Evolutionary conservation across 1,284 basidiomycete genomes (phyloP), one percentile per base, ranked within the genome.

Genomic region (Apiotrichum gracile): DNA sequence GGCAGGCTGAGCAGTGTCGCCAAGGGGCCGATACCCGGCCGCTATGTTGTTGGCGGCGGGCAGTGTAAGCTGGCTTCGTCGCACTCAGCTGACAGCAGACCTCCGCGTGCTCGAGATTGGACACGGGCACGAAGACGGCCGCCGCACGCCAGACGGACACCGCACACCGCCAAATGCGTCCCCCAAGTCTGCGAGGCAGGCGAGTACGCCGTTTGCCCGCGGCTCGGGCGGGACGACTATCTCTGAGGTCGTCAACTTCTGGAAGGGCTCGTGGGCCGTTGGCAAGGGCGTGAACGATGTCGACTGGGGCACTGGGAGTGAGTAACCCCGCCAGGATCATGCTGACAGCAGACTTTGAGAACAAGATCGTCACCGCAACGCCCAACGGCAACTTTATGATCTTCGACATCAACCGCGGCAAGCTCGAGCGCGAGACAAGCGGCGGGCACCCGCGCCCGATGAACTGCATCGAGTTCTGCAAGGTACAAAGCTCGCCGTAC

Each of bases 301-400:
- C 16, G 85, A 82, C 33, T 92, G 89, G 89, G 86, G 84, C 34
- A 79, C 81, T 57, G 86, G 84, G 51, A 73, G 88, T 90, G 65
- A 63, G 85, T 81, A 6, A 27, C 37, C n/a, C n/a, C 24, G 7
- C 6, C 7, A 3, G 25, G 26, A 13, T n/a, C 25, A 16, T 19
- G 24, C 49, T 48, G 48, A 53, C 29, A 10, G 12, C 49, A 91
- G 88, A 73, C 13, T 88, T 83, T 72, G 83, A 79, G 63, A 84
- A 83, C 68, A 91, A 91, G 75, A 82, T 92, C 49, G 73, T 90
- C 33, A 91, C 88, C 1, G 88, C 88, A 57, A 86, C 86, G 5
- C 79, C 85, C 9, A 88, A 87, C 60, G 89, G 89, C 1, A 88
- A 90, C 60, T 80, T 91, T 39, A 84, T 90, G 49, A 81, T 91